Base-by-base conservation (phyloP, 306 rosid species). In the Casuarina equisetifolia region DNA sequence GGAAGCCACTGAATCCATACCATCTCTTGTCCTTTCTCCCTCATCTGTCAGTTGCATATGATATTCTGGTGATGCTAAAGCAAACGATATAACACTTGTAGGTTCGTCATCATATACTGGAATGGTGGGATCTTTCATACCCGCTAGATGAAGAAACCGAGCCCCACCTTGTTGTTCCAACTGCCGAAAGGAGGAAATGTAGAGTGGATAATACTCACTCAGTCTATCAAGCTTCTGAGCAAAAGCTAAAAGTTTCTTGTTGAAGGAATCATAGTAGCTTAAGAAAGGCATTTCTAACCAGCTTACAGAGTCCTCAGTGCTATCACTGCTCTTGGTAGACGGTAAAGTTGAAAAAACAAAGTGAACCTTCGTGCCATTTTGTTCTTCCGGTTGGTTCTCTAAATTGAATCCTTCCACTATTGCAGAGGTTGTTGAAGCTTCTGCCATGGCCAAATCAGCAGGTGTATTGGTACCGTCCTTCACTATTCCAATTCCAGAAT, bases 21-120 rank as follows among this genome's bases (percentile, higher is more conserved):
- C 84, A 10, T 92, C 95, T 81, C 73, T 89, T 72, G 82, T 75
- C 81, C 70, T 89, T 73, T 89, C 97, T 74, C 70, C 81, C 63
- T 91, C 98, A 75, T 84, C 91, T 66, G 69, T 74, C 72, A 86
- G 67, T 83, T 90, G 97, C 55, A 11, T 36, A 40, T 75, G 86
- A 79, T 96, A 92, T 70, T 88, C 88, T 25, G 88, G 86, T 46
- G 93, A 87, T 45, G 74, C 82, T 76, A 96, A 78, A 63, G 98
- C 96, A 89, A 87, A 88, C 50, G 98, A 82, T 85, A 96, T 91
- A 70, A 92, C 80, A 78, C 99, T 96, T 35, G 96, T 84, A 76
- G 98, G 98, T 74, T 96, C 98, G 70, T 96, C 98, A 55, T 96
- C 97, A 72, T 91, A 96, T 74, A 96, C 91, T 19, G 99, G 94